These are phyloP conservation scores for Calophaca sinica DNA, from an alignment of 306 rosid species.

Conservation along the genomic window DNA sequence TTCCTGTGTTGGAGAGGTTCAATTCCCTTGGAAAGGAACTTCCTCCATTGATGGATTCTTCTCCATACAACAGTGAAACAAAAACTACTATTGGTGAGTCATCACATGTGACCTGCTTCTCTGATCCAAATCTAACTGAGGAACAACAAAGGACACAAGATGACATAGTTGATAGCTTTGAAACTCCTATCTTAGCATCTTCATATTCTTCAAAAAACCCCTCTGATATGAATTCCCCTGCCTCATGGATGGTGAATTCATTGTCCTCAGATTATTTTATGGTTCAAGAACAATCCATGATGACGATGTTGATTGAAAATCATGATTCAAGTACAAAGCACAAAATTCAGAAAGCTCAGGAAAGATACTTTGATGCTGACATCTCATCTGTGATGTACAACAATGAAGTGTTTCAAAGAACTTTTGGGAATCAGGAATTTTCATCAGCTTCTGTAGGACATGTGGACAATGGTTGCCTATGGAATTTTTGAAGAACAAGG, in stretches of 20 bases:
- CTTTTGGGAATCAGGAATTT: slow-evolving; percentile 53
- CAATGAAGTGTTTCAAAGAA: slow-evolving; percentile 50
- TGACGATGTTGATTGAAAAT: slow-evolving; percentile 57
- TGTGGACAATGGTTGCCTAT: slow-evolving; percentile 54
- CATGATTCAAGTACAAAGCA: slow-evolving; percentile 42
- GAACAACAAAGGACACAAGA: slow-evolving; percentile 49
- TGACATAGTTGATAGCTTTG: slow-evolving; percentile 41
- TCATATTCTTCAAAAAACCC: slow-evolving; percentile 43
- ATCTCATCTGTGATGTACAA: slow-evolving; percentile 50
- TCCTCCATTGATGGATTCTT: slow-evolving; percentile 78
- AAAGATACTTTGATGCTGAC: slow-evolving; percentile 52
- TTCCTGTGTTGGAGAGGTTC: slow-evolving; percentile 52
- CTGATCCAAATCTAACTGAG: slow-evolving; percentile 57
- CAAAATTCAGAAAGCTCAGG: slow-evolving; percentile 37
- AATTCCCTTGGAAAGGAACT: slow-evolving; percentile 49
- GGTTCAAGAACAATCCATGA: slow-evolving; percentile 53
- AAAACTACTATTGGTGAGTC: slow-evolving; percentile 48
- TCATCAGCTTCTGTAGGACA: slow-evolving; percentile 61
- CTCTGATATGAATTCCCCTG: slow-evolving; percentile 41
- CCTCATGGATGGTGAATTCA: slow-evolving; percentile 48
- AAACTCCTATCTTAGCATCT: slow-evolving; percentile 18
- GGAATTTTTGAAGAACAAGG: slow-evolving; percentile 57
- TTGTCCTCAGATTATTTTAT: slow-evolving; percentile 37
- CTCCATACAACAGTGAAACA: slow-evolving; percentile 56
- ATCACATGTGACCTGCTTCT: slow-evolving; percentile 76